Base-by-base conservation (phyloP, 441 rosid species). In the Gossypium laxum region DNA sequence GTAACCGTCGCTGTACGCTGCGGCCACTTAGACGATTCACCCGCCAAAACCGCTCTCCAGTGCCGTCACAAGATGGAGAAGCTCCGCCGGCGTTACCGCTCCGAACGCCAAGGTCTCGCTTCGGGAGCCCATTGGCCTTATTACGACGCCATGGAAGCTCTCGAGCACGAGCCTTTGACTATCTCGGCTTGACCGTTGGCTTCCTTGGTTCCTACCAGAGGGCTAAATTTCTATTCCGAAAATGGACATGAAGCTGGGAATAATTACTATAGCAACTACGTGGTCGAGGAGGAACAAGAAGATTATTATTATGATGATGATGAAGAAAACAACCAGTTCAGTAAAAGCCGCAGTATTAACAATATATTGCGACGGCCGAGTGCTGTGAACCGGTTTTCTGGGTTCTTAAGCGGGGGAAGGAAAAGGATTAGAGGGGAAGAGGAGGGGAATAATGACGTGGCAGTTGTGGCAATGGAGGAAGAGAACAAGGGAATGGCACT, bases 41-140 rank as follows among this genome's bases (percentile, higher is more conserved):
- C 71, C 22, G 70, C 77, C 22, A 76, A 83, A 65, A 74, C 91
- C 62, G 17, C 87, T 3, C 72, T 77, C 30, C 87, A 85, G 81
- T 87, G 87, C 73, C 77, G 86, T 15, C 86, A 83, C 76, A 85
- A 83, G 85, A 85, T 85, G 75, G 87, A 85, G 81, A 87, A 85
- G 81, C 75, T 85, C 68, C 87, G 91, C 15, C 83, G 84, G 47
- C 82, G 87, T 61, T 85, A 80, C 82, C 78, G 82, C 69, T 38
- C 82, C 0, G 84, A 83, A 75, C 76, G 78, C 10, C 82, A 82
- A 54, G 79, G 80, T 58, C 64, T 64, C 74, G 83, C 79, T 28
- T 72, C 76, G 0, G 56, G 62, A 15, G 73, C 87, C 52, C 58
- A 82, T 2, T 87, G 87, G 86, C 86, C 80, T 7, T 85, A 77